Evolutionary conservation across 2,329 filamentous ascomycete genomes (phyloP).

Genomic region (Verticillium dahliae): DNA sequence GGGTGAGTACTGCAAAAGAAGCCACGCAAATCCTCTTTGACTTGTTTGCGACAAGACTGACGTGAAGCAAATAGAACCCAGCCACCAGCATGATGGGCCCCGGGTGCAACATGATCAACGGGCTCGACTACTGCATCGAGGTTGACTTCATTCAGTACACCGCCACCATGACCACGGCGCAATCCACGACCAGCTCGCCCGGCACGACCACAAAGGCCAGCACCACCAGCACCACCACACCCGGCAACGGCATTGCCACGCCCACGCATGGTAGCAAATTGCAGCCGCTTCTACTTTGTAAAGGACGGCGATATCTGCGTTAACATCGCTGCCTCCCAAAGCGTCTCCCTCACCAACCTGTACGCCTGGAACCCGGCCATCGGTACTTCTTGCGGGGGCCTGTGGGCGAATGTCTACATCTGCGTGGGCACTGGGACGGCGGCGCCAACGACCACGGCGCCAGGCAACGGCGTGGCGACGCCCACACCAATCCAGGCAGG

Average conservation of each 20-base stretch:
- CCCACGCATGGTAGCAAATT: constrained; percentile 13
- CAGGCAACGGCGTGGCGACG: not conserved
- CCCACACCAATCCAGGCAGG: not conserved
- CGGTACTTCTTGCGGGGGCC: constrained; percentile 6
- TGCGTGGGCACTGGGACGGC: constrained; percentile 8
- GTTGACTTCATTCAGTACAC: not conserved
- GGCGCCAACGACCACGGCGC: not conserved
- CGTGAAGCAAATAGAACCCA: not conserved
- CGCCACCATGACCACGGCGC: no score
- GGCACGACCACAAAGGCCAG: no score
- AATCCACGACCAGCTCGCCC: no score
- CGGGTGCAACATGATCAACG: not conserved
- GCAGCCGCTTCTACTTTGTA: constrained; percentile 20
- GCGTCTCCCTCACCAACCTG: constrained; percentile 17
- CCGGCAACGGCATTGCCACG: constrained; percentile 8
- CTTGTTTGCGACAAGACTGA: not conserved
- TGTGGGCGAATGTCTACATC: constrained; percentile 9
- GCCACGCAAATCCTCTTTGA: not conserved
- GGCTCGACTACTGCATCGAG: not conserved
- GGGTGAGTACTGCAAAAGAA: not conserved
- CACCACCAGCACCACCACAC: constrained; percentile 6
- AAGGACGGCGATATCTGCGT: constrained; percentile 15
- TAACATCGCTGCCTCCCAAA: constrained; percentile 14
- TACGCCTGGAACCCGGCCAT: constrained; percentile 14
- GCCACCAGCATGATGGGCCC: not conserved